These are phyloP conservation scores for Plantago major DNA, from an alignment of 257 asterid genomes.

Conservation along the genomic window DNA sequence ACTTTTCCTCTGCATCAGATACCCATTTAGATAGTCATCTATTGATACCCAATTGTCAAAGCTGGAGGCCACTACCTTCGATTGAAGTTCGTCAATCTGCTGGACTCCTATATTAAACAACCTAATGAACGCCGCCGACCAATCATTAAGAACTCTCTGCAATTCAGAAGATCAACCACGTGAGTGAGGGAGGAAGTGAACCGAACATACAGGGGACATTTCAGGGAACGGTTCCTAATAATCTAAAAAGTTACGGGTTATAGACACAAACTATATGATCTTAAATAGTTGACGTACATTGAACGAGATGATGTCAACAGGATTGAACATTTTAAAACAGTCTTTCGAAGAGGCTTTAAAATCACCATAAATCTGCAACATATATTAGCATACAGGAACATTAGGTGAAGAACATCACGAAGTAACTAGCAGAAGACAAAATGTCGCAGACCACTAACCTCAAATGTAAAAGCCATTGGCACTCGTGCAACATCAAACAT, in stretches of 20 bases:
- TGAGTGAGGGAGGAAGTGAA: constrained; percentile 3
- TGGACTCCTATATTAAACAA: constrained; percentile 70
- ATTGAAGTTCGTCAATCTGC: constrained; percentile 58
- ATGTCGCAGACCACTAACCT: constrained; percentile 39
- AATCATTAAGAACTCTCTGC: constrained; percentile 85
- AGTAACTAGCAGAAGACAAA: constrained; percentile 6
- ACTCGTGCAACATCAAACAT: constrained; percentile 92
- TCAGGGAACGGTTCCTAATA: neutral
- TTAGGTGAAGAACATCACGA: constrained; percentile 11
- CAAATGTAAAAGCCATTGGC: constrained; percentile 97
- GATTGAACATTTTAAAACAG: constrained; percentile 98
- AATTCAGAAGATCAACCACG: constrained; percentile 22
- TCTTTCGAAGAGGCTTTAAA: constrained; percentile 70
- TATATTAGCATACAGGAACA: constrained; percentile 6
- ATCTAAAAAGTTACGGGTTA: neutral
- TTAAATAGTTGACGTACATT: constrained; percentile 44
- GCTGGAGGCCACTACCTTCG: constrained; percentile 44
- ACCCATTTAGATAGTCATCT: constrained; percentile 84
- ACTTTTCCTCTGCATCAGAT: constrained; percentile 70
- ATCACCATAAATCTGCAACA: constrained; percentile 89
- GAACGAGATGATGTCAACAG: constrained; percentile 71
- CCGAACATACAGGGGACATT: neutral
- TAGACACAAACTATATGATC: too few relatives aligned
- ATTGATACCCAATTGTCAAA: constrained; percentile 72
- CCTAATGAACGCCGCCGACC: constrained; percentile 85